Conservation (phyloP, 2,329 filamentous ascomycete genomes). For the Aspergillus flavus region DNA sequence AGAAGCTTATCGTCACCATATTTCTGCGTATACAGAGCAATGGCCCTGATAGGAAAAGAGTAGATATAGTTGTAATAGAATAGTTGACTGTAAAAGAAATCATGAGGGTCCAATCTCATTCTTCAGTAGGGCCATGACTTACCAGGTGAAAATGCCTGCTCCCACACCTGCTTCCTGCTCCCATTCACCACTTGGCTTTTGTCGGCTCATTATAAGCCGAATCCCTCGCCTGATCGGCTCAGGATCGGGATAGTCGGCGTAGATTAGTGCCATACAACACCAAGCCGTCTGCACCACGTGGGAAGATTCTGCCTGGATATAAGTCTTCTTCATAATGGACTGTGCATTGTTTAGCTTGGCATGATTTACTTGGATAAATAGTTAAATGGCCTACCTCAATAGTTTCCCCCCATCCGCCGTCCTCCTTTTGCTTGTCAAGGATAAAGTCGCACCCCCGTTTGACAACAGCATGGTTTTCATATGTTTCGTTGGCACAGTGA, state of each 20-base stretch:
- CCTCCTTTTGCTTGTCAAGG: not conserved
- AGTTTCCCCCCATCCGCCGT: constrained; percentile 8
- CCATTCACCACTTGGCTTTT: constrained; percentile 12
- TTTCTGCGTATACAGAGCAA: constrained; percentile 5
- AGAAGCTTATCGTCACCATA: constrained; percentile 4
- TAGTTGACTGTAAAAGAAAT: constrained; percentile 1
- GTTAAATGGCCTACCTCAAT: not conserved
- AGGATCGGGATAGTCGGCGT: not conserved
- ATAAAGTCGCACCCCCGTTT: not conserved
- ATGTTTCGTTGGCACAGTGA: not conserved
- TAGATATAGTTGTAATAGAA: constrained; percentile 13
- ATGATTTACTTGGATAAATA: not conserved
- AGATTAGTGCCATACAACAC: not conserved
- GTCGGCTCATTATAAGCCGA: constrained; percentile 8
- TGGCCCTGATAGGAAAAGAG: constrained; percentile 5
- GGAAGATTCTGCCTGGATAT: not conserved
- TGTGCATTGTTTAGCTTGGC: not conserved
- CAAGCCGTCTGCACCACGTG: not conserved
- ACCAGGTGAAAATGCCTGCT: constrained; percentile 12
- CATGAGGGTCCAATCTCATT: not conserved
- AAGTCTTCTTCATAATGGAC: not conserved
- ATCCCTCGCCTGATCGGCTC: constrained; percentile 7
- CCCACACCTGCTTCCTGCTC: constrained; percentile 10
- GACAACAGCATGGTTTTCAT: not conserved
- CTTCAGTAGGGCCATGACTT: not conserved